These are phyloP conservation scores for Mortierella antarctica DNA, from an alignment of 192 early-diverging fungal genomes.

Conservation along the genomic window DNA sequence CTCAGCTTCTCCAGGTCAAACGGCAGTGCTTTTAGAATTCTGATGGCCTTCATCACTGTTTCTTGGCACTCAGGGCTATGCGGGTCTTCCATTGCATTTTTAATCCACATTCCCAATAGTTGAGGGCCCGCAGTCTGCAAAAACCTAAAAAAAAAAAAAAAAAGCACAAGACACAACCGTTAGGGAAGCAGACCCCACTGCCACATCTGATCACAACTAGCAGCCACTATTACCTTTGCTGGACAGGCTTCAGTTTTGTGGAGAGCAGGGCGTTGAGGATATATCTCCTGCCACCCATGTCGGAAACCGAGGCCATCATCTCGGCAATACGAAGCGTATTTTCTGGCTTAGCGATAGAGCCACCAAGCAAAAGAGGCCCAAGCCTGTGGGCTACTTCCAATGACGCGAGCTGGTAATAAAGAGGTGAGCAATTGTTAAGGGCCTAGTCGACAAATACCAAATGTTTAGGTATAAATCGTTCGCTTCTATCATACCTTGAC, in stretches of 20 bases:
- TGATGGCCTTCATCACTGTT: constrained; percentile 3
- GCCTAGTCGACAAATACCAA: too few species aligned
- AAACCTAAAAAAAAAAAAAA: constrained; percentile 11
- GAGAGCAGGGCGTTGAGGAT: constrained; percentile 26
- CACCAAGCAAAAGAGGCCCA: constrained; percentile 16
- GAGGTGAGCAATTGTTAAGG: too few species aligned
- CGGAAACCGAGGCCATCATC: constrained; percentile 6
- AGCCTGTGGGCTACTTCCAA: not conserved
- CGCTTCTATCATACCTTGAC: too few species aligned
- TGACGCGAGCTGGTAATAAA: not conserved
- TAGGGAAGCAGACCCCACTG: not conserved
- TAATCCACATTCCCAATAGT: constrained; percentile 13
- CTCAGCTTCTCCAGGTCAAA: constrained; percentile 1
- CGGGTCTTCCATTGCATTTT: constrained; percentile 5
- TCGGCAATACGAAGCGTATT: constrained; percentile 1
- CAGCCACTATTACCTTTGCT: constrained; percentile 5
- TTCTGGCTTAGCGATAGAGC: constrained; percentile 4
- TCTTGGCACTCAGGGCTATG: not conserved
- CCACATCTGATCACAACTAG: not conserved
- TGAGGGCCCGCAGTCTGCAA: constrained; percentile 5
- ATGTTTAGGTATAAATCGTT: too few species aligned
- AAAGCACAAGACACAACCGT: not conserved
- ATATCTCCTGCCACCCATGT: constrained; percentile 7
- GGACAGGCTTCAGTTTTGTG: constrained; percentile 4
- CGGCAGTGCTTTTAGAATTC: constrained; percentile 13